phyloP scores from a whole-genome alignment of 75 land plant genomes.

The Ceratopteris richardii region DNA sequence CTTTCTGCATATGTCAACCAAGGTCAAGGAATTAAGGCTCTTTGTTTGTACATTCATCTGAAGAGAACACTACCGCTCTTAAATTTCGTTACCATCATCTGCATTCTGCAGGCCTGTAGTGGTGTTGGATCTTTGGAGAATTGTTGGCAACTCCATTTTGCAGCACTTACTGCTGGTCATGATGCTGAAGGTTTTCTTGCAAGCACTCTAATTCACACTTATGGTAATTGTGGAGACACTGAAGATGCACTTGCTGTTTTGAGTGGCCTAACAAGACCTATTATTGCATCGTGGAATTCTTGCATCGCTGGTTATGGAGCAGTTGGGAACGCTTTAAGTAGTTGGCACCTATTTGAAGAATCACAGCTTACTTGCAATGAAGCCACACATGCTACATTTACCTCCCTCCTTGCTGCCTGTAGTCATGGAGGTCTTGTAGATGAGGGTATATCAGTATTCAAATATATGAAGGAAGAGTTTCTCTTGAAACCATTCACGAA shows the following conservation, averaged over 20 bases:
- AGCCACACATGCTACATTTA: not conserved
- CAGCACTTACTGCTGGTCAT: constrained; percentile 14
- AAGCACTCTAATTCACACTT: constrained; percentile 18
- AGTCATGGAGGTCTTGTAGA: not conserved
- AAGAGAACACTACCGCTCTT: not conserved
- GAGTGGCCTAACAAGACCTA: constrained; percentile 6
- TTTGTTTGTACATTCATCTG: constrained; percentile 19
- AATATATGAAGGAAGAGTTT: not conserved
- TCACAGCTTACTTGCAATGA: not conserved
- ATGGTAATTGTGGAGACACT: constrained; percentile 18
- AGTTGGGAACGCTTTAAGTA: not conserved
- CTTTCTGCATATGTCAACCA: constrained; percentile 22
- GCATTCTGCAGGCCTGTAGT: constrained; percentile 20
- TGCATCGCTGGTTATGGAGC: not conserved
- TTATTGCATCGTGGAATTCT: constrained; percentile 11
- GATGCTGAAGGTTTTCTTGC: constrained; percentile 8
- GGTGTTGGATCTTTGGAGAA: constrained; percentile 15
- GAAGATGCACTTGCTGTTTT: constrained; percentile 20
- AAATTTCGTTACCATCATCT: constrained; percentile 11
- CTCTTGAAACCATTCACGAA: not conserved
- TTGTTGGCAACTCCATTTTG: constrained; percentile 18
- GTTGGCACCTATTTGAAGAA: not conserved
- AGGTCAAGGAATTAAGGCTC: constrained; percentile 21
- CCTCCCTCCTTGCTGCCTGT: not conserved
- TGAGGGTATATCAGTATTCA: not conserved